These are phyloP conservation scores for Keithomyces neogunnii DNA, from an alignment of 2,329 filamentous ascomycete species.

Conservation along the genomic window DNA sequence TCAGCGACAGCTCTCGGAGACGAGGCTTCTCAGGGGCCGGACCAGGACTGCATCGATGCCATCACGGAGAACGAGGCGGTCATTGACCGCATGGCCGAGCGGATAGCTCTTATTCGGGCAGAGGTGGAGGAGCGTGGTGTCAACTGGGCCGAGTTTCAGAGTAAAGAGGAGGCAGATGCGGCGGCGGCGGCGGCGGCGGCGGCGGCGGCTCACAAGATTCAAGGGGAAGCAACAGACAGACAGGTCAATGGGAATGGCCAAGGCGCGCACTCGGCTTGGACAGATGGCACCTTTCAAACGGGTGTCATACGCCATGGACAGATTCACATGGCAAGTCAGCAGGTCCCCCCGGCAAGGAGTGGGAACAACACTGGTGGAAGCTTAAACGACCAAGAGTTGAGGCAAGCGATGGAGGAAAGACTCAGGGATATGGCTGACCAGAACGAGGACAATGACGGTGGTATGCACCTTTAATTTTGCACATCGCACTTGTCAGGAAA, in stretches of 20 bases:
- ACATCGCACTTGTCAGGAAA: background rate
- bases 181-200: constrained; percentile 16
- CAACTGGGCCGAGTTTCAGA: constrained; percentile 49
- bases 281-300: constrained; percentile 55
- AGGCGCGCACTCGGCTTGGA: constrained; percentile 40
- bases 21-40: constrained; percentile 28
- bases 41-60: constrained; percentile 65
- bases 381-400: constrained; percentile 51
- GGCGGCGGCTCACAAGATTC: background rate
- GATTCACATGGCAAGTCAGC: constrained; percentile 32
- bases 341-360: constrained; percentile 10
- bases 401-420: constrained; percentile 45
- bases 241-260: constrained; percentile 1
- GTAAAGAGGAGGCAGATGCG: constrained; percentile 33
- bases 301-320: constrained; percentile 46
- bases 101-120: constrained; percentile 52
- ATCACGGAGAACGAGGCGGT: constrained; percentile 64
- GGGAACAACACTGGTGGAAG: constrained; percentile 29
- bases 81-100: constrained; percentile 57
- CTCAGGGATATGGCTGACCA: constrained; percentile 37
- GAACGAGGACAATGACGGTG: constrained; percentile 35
- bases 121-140: constrained; percentile 55
- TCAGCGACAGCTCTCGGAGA: constrained; percentile 21
- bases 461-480: constrained; percentile 48
- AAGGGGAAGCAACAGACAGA: background rate